phyloP scores from a whole-genome alignment of 495 filamentous ascomycete species.

The Geopyxis carbonaria region DNA sequence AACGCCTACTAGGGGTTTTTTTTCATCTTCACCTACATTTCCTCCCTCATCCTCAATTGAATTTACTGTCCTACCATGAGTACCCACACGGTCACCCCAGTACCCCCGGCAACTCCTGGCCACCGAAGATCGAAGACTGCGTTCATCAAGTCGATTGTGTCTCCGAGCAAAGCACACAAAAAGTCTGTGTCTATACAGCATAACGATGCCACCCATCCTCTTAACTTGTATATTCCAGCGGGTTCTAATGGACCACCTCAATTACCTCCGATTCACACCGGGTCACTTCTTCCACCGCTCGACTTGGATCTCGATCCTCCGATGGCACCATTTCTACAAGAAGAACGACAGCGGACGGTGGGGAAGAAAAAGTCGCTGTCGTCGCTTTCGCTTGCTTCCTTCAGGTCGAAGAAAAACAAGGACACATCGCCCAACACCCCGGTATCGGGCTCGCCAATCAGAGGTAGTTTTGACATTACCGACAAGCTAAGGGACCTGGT shows the following conservation, averaged over 20 bases:
- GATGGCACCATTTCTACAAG: slow-evolving; percentile 18
- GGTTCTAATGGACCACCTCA: slow-evolving; percentile 14
- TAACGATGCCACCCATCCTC: slow-evolving; percentile 12
- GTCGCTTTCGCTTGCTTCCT: slow-evolving; percentile 20
- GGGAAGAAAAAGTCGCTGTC: slow-evolving; percentile 25
- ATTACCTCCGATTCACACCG: slow-evolving; percentile 16
- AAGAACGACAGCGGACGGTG: slow-evolving; percentile 11
- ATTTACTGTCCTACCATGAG: too few species aligned
- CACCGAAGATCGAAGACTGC: slow-evolving; percentile 24
- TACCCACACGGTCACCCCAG: too few species aligned
- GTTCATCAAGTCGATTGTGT: slow-evolving; percentile 25
- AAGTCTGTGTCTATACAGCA: slow-evolving; percentile 8
- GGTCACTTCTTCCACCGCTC: slow-evolving; percentile 10
- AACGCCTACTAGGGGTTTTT: too few species aligned
- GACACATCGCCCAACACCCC: slow-evolving; percentile 1
- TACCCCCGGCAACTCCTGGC: too few species aligned
- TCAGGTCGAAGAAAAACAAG: slow-evolving; percentile 19
- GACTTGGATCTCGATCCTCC: slow-evolving; percentile 14
- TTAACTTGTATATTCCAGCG: slow-evolving; percentile 22
- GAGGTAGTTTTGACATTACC: slow-evolving; percentile 19
- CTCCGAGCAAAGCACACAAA: slow-evolving; percentile 21
- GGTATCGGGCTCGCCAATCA: slow-evolving; percentile 15
- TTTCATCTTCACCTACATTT: too few species aligned
- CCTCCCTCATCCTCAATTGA: too few species aligned
- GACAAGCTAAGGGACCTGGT: slow-evolving; percentile 2